Evolutionary conservation across 441 rosid genomes (phyloP).

Genomic region (Metrosideros polymorpha): DNA sequence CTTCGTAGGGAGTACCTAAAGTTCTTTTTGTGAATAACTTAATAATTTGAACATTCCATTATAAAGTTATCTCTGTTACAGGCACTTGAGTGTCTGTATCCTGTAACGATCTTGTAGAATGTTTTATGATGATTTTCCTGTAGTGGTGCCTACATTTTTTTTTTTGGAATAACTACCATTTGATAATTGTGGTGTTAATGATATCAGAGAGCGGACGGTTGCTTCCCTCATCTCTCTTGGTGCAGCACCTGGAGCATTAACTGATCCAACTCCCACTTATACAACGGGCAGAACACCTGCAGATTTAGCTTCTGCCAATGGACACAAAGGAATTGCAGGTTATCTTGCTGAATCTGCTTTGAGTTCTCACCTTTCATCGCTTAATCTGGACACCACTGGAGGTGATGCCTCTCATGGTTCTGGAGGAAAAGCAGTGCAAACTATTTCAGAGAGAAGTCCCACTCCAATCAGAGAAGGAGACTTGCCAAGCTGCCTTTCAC

Average conservation of each 20-base stretch:
- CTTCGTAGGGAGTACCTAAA: not conserved
- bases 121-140: not conserved
- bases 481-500: slow-evolving; percentile 38
- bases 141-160: not conserved
- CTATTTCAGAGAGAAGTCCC: slow-evolving; percentile 31
- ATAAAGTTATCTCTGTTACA: not conserved
- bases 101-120: not conserved
- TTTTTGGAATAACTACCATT: not conserved
- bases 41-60: not conserved
- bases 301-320: slow-evolving; percentile 74
- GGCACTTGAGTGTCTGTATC: not conserved
- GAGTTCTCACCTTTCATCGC: slow-evolving; percentile 44
- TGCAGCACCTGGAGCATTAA: slow-evolving; percentile 77
- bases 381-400: slow-evolving; percentile 43
- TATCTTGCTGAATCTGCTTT: slow-evolving; percentile 76
- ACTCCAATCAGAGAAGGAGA: slow-evolving; percentile 32
- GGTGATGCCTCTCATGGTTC: slow-evolving; percentile 16
- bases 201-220: slow-evolving; percentile 67
- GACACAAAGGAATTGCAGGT: slow-evolving; percentile 92
- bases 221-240: slow-evolving; percentile 71
- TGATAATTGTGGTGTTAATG: not conserved
- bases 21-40: not conserved
- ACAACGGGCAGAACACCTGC: slow-evolving; percentile 78
- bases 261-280: slow-evolving; percentile 70
- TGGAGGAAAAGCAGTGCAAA: slow-evolving; percentile 35